Evolutionary conservation across 495 filamentous ascomycete genomes (phyloP).

Genomic region (Aspergillus carlsbadensis): DNA sequence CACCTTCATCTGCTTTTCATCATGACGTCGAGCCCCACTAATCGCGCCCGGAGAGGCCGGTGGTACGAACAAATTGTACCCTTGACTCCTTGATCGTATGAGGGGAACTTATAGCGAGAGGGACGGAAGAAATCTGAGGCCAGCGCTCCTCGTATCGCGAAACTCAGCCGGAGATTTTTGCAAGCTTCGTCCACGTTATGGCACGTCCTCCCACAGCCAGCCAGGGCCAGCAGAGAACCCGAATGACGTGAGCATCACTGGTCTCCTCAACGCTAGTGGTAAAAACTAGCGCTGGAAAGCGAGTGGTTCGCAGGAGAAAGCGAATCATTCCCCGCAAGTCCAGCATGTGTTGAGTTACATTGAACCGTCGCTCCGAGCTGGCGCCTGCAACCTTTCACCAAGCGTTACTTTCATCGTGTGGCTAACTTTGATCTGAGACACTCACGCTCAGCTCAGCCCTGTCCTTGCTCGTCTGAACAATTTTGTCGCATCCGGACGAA

Average conservation of each 20-base stretch:
- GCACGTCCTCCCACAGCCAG: too few relatives aligned
- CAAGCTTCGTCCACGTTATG: too few relatives aligned
- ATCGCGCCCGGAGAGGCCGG: neutral
- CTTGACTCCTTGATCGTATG: too few relatives aligned
- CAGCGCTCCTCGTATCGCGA: neutral
- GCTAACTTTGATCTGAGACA: conserved; percentile 1
- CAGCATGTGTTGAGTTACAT: conserved; percentile 10
- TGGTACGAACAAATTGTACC: neutral
- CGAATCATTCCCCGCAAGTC: conserved; percentile 9
- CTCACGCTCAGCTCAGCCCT: conserved; percentile 4
- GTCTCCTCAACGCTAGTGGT: neutral
- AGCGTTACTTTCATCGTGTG: conserved; percentile 5
- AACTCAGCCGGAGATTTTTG: neutral
- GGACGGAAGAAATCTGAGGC: neutral
- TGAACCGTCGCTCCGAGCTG: neutral
- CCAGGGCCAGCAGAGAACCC: neutral
- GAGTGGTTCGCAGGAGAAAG: neutral
- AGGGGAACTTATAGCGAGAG: too few relatives aligned
- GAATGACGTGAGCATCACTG: conserved; percentile 4
- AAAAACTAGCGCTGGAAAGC: neutral
- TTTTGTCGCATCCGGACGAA: neutral
- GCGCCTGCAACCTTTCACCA: neutral
- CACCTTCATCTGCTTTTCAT: neutral
- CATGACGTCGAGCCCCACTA: conserved; percentile 2
- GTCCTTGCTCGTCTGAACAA: neutral